These are phyloP conservation scores for Solanum pinnatisectum DNA, from an alignment of 257 asterid species.

Conservation along the genomic window DNA sequence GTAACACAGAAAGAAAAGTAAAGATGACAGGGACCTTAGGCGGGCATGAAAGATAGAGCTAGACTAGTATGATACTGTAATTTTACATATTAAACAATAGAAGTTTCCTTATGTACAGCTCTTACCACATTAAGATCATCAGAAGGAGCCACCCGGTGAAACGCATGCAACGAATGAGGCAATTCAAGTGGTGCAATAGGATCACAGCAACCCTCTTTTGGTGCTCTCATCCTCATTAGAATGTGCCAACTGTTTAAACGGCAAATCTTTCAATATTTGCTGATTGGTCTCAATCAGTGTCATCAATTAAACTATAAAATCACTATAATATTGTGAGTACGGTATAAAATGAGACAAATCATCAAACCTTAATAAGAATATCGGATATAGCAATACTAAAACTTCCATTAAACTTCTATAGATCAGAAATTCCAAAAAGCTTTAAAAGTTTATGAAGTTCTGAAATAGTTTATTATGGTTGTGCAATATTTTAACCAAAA, in stretches of 20 bases:
- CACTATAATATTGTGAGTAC: background rate
- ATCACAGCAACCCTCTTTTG: slow-evolving; percentile 53
- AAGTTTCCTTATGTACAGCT: background rate
- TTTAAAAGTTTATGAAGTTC: background rate
- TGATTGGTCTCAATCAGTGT: background rate
- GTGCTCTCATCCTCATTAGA: slow-evolving; percentile 73
- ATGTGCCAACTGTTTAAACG: slow-evolving; percentile 67
- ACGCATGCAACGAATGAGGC: slow-evolving; percentile 81
- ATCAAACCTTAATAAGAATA: background rate
- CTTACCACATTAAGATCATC: slow-evolving; percentile 62
- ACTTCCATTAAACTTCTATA: background rate
- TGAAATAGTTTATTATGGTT: background rate
- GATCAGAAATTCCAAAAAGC: background rate
- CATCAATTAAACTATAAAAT: background rate
- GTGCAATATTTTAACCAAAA: background rate
- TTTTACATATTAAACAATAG: background rate
- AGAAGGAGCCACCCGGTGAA: slow-evolving; percentile 49
- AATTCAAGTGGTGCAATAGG: slow-evolving; percentile 82
- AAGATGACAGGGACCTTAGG: background rate
- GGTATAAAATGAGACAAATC: background rate
- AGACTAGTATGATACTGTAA: background rate
- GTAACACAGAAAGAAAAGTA: background rate
- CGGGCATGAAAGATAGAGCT: background rate
- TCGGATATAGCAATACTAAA: background rate
- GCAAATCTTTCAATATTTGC: slow-evolving; percentile 1